Evolutionary conservation across 768 basidiomycete genomes (phyloP), one percentile per base, ranked within the genome.

Genomic region (Boletus subcaerulescens): DNA sequence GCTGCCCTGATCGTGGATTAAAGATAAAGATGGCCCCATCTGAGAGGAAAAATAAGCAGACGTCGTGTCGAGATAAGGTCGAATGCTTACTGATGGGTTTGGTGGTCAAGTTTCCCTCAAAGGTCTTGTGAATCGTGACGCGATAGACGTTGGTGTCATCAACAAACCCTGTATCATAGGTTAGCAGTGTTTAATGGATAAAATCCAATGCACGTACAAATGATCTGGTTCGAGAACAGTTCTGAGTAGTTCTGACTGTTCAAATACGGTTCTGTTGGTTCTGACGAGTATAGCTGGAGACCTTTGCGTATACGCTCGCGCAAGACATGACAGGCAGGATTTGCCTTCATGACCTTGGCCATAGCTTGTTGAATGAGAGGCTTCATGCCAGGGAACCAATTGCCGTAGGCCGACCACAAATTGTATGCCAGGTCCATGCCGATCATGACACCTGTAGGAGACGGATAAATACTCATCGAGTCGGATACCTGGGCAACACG

Each of bases 81-180:
- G 11, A 17, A 18, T 14, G 66, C 85, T 63, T 64, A 88, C 88
- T 98, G 77, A 99, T 97, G 7, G 96, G 97, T 73, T 98, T 98
- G 17, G 97, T 98, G 9, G 96, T 98, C 83, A 98, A 83, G 75
- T 99, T 99, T 68, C 97, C 97, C 76, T 99, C 97, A 73, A 99
- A 98, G 8, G 97, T 99, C 81, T 98, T 98, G 79, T 99, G 97
- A 68, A 96, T 96, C 15, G 93, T 96, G 48, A 97, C 93, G 54
- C 97, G 94, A 73, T 99, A 99, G n/a, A 99, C 97, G 64, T 98
- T 98, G 40, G 97, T 98, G 69, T 99, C 97, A 65, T 99, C 97
- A 59, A 99, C 95, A 66, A 98, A 98, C 96, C 92, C 86, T 85
- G 60, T 44, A 50, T n/a, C 42, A 46, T n/a, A 22, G 29, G 39